Conservation (phyloP, 768 basidiomycete species). For the Cyathus striatus region DNA sequence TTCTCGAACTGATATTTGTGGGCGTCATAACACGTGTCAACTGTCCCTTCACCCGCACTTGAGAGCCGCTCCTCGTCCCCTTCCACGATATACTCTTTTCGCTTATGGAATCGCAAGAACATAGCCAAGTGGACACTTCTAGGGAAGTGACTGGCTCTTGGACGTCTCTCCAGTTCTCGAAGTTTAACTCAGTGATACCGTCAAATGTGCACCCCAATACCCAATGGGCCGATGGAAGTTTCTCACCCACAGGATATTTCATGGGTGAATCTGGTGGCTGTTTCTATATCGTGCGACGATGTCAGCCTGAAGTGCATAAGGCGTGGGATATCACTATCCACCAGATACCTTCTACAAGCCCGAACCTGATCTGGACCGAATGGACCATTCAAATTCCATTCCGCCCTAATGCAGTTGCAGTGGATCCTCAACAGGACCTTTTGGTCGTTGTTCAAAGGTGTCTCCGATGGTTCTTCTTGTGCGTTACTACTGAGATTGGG, state of each 20-base stretch:
- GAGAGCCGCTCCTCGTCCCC: too few species aligned
- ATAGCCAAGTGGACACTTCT: too few species aligned
- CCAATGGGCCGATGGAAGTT: conserved; percentile 4
- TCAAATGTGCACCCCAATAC: neutral
- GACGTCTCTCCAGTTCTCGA: neutral
- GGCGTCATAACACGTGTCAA: too few species aligned
- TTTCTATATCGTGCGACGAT: conserved; percentile 4
- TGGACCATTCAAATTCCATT: neutral
- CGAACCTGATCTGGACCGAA: neutral
- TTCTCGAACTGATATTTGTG: too few species aligned
- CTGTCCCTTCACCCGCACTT: too few species aligned
- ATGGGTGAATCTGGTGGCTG: conserved; percentile 7
- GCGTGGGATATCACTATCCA: neutral
- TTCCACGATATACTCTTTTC: too few species aligned
- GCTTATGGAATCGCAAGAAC: too few species aligned
- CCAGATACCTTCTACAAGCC: neutral
- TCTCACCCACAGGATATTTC: conserved; percentile 1
- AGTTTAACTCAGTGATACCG: neutral
- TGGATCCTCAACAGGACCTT: neutral
- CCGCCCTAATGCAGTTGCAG: neutral
- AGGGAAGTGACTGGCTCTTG: too few species aligned
- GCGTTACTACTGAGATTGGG: neutral
- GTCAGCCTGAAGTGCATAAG: neutral
- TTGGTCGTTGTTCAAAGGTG: neutral
- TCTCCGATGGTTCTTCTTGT: neutral